Conservation (phyloP, 495 filamentous ascomycete species). For the Hyaloscypha variabilis region DNA sequence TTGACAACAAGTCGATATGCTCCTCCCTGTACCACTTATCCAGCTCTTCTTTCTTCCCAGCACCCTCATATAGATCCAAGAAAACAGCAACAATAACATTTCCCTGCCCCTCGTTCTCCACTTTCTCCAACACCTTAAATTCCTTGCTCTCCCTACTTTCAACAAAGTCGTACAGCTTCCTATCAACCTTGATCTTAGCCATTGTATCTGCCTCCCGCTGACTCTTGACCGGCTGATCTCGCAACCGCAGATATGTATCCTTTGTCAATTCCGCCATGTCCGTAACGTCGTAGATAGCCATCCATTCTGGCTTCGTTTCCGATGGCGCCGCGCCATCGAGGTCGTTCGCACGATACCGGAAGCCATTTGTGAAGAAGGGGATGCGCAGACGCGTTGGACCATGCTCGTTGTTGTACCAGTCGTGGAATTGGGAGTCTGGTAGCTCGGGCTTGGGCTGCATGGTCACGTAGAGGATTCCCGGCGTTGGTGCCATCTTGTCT, state of each 20-base stretch:
- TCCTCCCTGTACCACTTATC: conserved; percentile 72
- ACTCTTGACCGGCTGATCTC: conserved; percentile 64
- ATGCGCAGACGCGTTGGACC: conserved; percentile 75
- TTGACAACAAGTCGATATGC: conserved; percentile 69
- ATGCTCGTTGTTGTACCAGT: conserved; percentile 92
- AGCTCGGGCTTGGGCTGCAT: conserved; percentile 71
- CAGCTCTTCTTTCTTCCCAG: conserved; percentile 56
- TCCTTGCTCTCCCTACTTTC: conserved; percentile 50
- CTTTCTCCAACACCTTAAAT: conserved; percentile 60
- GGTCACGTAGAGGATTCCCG: conserved; percentile 76
- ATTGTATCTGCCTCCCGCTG: conserved; percentile 75
- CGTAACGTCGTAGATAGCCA: conserved; percentile 80
- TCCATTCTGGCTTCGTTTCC: conserved; percentile 61
- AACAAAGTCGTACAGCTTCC: conserved; percentile 68
- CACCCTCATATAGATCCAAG: conserved; percentile 54
- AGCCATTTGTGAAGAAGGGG: conserved; percentile 73
- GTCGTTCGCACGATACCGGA: conserved; percentile 74
- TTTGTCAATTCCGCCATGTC: conserved; percentile 69
- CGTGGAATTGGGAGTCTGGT: conserved; percentile 72
- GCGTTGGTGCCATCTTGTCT: conserved; percentile 26
- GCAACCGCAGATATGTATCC: conserved; percentile 67
- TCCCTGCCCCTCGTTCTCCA: conserved; percentile 61
- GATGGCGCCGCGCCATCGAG: conserved; percentile 18
- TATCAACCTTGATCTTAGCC: conserved; percentile 70
- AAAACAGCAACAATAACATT: conserved; percentile 64